Conservation (phyloP, 352 stramenopile species). For the Phytophthora boehmeriae region DNA sequence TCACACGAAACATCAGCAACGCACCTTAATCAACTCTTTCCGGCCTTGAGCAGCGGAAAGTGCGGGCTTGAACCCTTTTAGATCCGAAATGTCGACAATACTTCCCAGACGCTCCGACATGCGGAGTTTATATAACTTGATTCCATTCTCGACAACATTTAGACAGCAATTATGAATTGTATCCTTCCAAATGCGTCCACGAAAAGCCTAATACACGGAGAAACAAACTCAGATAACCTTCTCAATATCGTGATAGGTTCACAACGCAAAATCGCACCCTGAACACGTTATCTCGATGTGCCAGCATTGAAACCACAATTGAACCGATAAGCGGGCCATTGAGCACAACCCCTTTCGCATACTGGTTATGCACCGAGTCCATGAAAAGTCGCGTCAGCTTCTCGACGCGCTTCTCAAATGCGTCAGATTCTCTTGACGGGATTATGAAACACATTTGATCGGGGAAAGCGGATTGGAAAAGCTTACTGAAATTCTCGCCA, state of each 20-base stretch:
- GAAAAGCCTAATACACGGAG: conserved; percentile 51
- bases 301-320: conserved; percentile 79
- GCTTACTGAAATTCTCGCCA: conserved; percentile 34
- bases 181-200: conserved; percentile 72
- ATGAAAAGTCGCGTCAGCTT: conserved; percentile 63
- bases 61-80: conserved; percentile 58
- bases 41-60: conserved; percentile 33
- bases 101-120: conserved; percentile 70
- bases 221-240: conserved; percentile 1
- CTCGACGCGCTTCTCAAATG: conserved; percentile 66
- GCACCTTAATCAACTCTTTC: conserved; percentile 47
- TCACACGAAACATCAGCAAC: conserved; percentile 7
- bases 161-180: conserved; percentile 84
- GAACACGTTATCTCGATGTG: conserved; percentile 67
- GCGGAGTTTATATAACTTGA: conserved; percentile 81
- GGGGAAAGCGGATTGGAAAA: conserved; percentile 54
- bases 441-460: conserved; percentile 68
- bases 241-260: no score
- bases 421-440: conserved; percentile 38
- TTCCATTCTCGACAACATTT: conserved; percentile 77
- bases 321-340: conserved; percentile 75
- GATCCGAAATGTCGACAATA: conserved; percentile 77
- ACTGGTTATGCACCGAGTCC: conserved; percentile 71
- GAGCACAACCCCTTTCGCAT: conserved; percentile 67
- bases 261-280: conserved; percentile 52